These are phyloP conservation scores for Uronychia binucleata DNA, from an alignment of 73 alveolate genomes.

Conservation along the genomic window DNA sequence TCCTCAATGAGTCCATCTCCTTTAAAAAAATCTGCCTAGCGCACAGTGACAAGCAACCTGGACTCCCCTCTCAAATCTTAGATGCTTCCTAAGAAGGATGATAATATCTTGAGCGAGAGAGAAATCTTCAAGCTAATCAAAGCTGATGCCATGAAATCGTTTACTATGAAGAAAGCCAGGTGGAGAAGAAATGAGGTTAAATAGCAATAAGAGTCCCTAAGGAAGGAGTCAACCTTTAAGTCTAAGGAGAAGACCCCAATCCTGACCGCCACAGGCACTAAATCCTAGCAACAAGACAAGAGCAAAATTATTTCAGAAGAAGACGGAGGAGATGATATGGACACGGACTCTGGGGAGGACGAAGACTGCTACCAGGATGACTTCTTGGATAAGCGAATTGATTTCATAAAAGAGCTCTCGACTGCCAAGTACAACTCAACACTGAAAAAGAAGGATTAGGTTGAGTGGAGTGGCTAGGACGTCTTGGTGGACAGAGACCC, in stretches of 20 bases:
- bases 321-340: neutral
- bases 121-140: neutral
- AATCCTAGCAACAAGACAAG: neutral
- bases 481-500: constrained; percentile 45
- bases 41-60: too few relatives aligned
- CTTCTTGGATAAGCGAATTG: constrained; percentile 31
- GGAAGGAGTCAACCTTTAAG: neutral
- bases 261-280: neutral
- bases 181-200: neutral
- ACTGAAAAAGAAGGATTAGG: constrained; percentile 1
- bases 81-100: too few relatives aligned
- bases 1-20: too few relatives aligned
- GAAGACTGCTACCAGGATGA: constrained; percentile 5
- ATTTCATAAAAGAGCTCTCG: neutral
- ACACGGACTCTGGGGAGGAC: neutral
- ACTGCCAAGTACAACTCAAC: constrained; percentile 11
- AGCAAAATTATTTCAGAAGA: constrained; percentile 4
- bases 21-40: too few relatives aligned
- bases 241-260: too few relatives aligned
- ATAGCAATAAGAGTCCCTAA: neutral
- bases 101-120: neutral
- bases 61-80: too few relatives aligned
- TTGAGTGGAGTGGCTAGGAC: constrained; percentile 66
- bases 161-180: neutral
- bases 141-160: neutral